phyloP scores from a whole-genome alignment of 2,329 filamentous ascomycete genomes.

The Kalaharituber pfeilii region DNA sequence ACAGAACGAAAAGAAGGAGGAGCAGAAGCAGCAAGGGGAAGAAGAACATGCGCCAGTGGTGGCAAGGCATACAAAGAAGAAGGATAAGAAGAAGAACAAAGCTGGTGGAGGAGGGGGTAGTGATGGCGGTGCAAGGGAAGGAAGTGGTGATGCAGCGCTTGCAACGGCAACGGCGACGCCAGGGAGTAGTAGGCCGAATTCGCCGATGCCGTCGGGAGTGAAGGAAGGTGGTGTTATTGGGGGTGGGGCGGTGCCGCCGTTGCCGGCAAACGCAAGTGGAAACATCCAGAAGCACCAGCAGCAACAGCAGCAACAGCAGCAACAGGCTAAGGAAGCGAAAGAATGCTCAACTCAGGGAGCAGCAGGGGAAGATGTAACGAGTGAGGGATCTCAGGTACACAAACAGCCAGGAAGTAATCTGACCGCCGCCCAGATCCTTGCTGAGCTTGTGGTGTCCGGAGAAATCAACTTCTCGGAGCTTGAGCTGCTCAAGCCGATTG shows the following conservation, averaged over 20 bases:
- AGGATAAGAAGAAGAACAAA: slow-evolving; percentile 45
- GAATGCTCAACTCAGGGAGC: slow-evolving; percentile 22
- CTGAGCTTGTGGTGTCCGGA: slow-evolving; percentile 27
- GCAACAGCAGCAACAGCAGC: background rate
- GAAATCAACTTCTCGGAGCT: slow-evolving; percentile 28
- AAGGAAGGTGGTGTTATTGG: too few species aligned
- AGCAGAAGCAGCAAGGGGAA: slow-evolving; percentile 40
- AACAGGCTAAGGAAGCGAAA: background rate
- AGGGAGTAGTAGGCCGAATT: slow-evolving; percentile 9
- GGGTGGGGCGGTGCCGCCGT: slow-evolving; percentile 11
- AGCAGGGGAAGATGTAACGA: background rate
- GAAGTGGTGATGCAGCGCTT: background rate
- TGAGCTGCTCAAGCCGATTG: slow-evolving; percentile 30
- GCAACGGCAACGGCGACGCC: background rate
- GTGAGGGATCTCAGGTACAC: background rate
- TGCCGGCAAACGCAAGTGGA: slow-evolving; percentile 10
- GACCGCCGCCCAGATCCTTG: slow-evolving; percentile 24
- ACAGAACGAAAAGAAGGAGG: slow-evolving; percentile 49
- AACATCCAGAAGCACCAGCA: slow-evolving; percentile 4
- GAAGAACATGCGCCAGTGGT: slow-evolving; percentile 50
- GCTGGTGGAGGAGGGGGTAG: slow-evolving; percentile 16
- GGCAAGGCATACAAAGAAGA: slow-evolving; percentile 70
- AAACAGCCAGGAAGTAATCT: slow-evolving; percentile 1
- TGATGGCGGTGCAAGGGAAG: slow-evolving; percentile 6
- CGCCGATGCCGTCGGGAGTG: slow-evolving; percentile 7